phyloP scores from a whole-genome alignment of 78 protist species.

The Thecamonas trahens region DNA sequence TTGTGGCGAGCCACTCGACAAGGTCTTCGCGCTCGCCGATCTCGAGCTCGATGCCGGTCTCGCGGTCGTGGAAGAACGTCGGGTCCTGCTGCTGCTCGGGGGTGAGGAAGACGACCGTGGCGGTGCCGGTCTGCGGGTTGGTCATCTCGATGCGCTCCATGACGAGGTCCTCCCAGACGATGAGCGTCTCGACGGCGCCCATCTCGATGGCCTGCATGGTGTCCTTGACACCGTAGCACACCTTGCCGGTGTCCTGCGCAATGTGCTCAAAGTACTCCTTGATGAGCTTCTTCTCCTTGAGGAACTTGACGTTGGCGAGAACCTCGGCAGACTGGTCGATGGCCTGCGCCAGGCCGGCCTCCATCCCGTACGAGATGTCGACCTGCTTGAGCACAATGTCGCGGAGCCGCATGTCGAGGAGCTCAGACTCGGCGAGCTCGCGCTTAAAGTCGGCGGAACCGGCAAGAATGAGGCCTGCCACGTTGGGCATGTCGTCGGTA shows the following conservation, averaged over 20 bases:
- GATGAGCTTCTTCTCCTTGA: slow-evolving; percentile 96
- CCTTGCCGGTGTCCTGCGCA: slow-evolving; percentile 92
- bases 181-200: slow-evolving; percentile 88
- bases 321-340: slow-evolving; percentile 91
- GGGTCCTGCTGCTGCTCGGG: slow-evolving; percentile 57
- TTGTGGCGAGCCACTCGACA: slow-evolving; percentile 93
- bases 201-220: slow-evolving; percentile 81
- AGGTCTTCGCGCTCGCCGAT: slow-evolving; percentile 54
- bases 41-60: slow-evolving; percentile 69
- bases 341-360: slow-evolving; percentile 94
- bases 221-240: slow-evolving; percentile 92
- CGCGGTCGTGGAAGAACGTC: slow-evolving; percentile 40
- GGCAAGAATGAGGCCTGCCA: slow-evolving; percentile 93
- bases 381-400: slow-evolving; percentile 81
- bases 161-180: slow-evolving; percentile 90
- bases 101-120: slow-evolving; percentile 28
- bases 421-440: slow-evolving; percentile 74
- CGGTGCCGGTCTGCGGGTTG: slow-evolving; percentile 24
- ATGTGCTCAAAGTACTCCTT: slow-evolving; percentile 94
- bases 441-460: slow-evolving; percentile 99
- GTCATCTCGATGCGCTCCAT: slow-evolving; percentile 40
- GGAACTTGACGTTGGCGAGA: slow-evolving; percentile 88
- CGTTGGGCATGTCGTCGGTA: slow-evolving; percentile 91
- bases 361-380: slow-evolving; percentile 93
- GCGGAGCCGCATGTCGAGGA: slow-evolving; percentile 92